Percentiles rank a stretch among this genome's conserved stretches.
Evolutionary conservation across 345 rosid species (phyloP).

Genomic region (Microcos paniculata): DNA sequence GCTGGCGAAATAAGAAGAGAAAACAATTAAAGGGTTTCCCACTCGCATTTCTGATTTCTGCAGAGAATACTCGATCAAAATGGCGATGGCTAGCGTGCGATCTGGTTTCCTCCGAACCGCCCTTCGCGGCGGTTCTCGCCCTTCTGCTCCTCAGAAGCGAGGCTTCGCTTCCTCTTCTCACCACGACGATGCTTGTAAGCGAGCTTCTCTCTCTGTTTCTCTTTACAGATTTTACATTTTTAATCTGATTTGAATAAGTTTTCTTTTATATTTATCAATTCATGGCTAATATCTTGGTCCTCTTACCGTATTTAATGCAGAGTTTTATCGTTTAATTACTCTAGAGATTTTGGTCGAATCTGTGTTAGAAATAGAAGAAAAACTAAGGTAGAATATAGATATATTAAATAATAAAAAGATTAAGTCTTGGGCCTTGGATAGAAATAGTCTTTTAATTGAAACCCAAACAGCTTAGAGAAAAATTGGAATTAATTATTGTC

Average conservation of each 20-base stretch:
- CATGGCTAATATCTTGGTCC: not conserved
- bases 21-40: constrained; percentile 3
- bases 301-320: not conserved
- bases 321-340: not conserved
- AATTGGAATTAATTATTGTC: not conserved
- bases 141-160: constrained; percentile 57
- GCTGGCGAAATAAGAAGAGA: not conserved
- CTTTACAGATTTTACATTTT: not conserved
- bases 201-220: constrained; percentile 13
- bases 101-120: constrained; percentile 63
- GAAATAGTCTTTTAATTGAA: not conserved
- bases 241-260: constrained; percentile 9
- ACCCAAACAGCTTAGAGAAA: not conserved
- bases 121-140: constrained; percentile 49
- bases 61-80: constrained; percentile 18
- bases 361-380: not conserved
- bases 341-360: not conserved
- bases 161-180: constrained; percentile 67
- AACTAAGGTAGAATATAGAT: not conserved
- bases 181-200: constrained; percentile 75
- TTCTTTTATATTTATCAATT: not conserved
- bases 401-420: no score
- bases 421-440: not conserved
- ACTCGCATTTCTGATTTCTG: not conserved
- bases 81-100: constrained; percentile 80